These are phyloP conservation scores for Candida namnaoensis DNA, from an alignment of 805 yeast genomes.

Conservation along the genomic window DNA sequence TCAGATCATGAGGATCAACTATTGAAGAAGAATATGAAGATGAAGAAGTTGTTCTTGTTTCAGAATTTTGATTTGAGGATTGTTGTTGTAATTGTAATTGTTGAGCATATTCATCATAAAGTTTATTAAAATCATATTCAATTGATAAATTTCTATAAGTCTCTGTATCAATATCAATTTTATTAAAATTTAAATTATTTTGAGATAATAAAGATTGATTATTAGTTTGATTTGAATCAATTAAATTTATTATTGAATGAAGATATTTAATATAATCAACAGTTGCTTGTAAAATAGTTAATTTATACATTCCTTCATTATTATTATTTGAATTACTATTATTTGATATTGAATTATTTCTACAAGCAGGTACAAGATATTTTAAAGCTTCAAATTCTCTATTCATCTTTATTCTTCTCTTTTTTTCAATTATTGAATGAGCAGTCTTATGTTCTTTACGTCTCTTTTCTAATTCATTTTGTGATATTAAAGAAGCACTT, in stretches of 20 bases:
- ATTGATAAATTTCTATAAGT: slow-evolving; percentile 49
- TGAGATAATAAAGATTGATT: slow-evolving; percentile 11
- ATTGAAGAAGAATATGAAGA: background rate
- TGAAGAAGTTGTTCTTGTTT: background rate
- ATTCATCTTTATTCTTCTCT: slow-evolving; percentile 71
- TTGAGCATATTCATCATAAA: slow-evolving; percentile 8
- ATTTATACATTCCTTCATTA: slow-evolving; percentile 63
- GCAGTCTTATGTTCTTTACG: slow-evolving; percentile 43
- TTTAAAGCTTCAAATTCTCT: slow-evolving; percentile 78
- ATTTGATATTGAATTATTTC: slow-evolving; percentile 25
- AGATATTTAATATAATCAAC: slow-evolving; percentile 72
- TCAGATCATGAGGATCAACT: too few relatives aligned
- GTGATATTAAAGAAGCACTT: slow-evolving; percentile 15
- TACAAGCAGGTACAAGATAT: slow-evolving; percentile 71
- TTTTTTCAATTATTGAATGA: slow-evolving; percentile 75
- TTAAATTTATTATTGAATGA: slow-evolving; percentile 44
- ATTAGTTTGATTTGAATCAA: slow-evolving; percentile 23
- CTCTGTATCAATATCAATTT: slow-evolving; percentile 50
- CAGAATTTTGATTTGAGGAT: background rate
- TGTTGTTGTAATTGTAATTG: background rate
- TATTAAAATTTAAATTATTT: slow-evolving; percentile 39
- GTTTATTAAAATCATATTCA: slow-evolving; percentile 38
- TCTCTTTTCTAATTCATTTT: slow-evolving; percentile 27
- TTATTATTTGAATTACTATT: slow-evolving; percentile 5
- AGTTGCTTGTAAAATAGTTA: slow-evolving; percentile 73